Conservation (phyloP, 2,329 filamentous ascomycete species). For the Tolypocladium ovalisporum region DNA sequence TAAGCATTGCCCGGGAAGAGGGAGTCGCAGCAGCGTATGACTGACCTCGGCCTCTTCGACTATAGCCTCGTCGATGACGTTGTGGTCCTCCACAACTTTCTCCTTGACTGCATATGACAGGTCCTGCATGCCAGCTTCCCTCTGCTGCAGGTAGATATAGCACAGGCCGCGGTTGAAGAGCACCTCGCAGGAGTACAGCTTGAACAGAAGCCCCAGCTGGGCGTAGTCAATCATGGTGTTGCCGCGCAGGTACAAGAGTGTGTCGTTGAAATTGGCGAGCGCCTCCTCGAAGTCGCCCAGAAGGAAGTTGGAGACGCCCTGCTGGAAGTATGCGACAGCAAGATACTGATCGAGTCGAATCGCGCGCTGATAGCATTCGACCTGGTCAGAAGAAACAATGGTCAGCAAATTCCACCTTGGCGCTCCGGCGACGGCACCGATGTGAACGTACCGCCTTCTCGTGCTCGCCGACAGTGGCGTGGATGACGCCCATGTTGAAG, state of each 20-base stretch:
- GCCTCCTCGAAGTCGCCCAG: slow-evolving; percentile 96
- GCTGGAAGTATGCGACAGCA: slow-evolving; percentile 95
- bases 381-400: slow-evolving; percentile 38
- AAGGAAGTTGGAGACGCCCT: slow-evolving; percentile 95
- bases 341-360: slow-evolving; percentile 89
- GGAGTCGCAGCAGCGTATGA: neutral
- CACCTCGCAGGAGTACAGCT: slow-evolving; percentile 93
- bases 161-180: slow-evolving; percentile 95
- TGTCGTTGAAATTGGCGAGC: slow-evolving; percentile 97
- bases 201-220: slow-evolving; percentile 89
- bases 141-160: slow-evolving; percentile 93
- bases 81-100: slow-evolving; percentile 91
- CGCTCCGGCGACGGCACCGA: neutral
- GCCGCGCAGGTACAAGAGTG: slow-evolving; percentile 82
- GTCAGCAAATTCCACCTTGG: neutral
- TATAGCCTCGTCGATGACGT: slow-evolving; percentile 97
- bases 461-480: slow-evolving; percentile 92
- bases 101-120: slow-evolving; percentile 85
- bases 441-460: slow-evolving; percentile 82
- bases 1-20: neutral
- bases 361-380: slow-evolving; percentile 89
- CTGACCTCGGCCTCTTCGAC: slow-evolving; percentile 79
- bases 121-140: slow-evolving; percentile 83
- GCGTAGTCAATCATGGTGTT: slow-evolving; percentile 98
- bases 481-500: slow-evolving; percentile 97